Evolutionary conservation across 1,284 basidiomycete species (phyloP), one percentile per base, ranked within the genome.

Genomic region (Cutaneotrichosporon curvatum): DNA sequence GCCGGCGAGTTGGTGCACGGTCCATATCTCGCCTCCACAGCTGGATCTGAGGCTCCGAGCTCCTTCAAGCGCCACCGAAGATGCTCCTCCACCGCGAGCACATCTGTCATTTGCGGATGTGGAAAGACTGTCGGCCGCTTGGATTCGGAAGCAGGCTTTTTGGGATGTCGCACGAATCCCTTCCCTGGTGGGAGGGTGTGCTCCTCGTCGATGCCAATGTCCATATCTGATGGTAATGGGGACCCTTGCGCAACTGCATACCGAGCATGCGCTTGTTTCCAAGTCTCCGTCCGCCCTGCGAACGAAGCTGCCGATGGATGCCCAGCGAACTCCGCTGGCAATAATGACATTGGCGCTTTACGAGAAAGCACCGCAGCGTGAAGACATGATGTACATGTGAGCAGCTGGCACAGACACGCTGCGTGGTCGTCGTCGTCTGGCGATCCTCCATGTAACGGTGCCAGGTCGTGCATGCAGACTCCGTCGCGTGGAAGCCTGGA

Each of bases 91-190:
- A 72, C 70, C 0, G 70, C 66, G 15, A 72, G 49, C 14, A 72
- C 67, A 49, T 72, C 70, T 0, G 70, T 67, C 70, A 72, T 70
- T 48, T 72, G 69, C 6, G 70, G 70, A 58, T 71, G 70, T 2
- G 63, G 61, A 46, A 70, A 68, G 16, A 67, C 55, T 8, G 54
- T 50, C 3, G 61, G 58, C 0, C 25, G 16, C 32, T 31, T 30
- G 8, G n/a, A 25, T 9, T 41, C 39, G 10, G 53, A 39, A 14
- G 48, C 47, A 1, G 49, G 22, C 28, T 50, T 35, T 40, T 60
- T 61, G 5, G 57, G 51, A 43, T 62, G 60, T 16, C 57, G 58
- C n/a, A 61, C 59, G 31, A 68, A 70, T 7, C 67, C 67, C 40
- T 57, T 55, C 1, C 65, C 67, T 25, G n/a, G 25, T 15, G 9